Evolutionary conservation across 257 asterid species (phyloP), one percentile per base, ranked within the genome.

Genomic region (Penstemon eatonii): DNA sequence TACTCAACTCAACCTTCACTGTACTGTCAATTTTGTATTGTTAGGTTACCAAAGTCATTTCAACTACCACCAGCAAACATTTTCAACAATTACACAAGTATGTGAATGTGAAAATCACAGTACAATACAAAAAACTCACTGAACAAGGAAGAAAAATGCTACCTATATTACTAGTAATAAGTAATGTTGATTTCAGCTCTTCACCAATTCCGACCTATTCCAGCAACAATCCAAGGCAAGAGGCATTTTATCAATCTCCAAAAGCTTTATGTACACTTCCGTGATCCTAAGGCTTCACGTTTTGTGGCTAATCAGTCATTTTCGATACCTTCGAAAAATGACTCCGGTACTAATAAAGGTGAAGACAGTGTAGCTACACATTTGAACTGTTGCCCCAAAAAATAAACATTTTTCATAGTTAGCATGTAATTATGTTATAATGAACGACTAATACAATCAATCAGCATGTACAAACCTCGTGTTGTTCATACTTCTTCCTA

Each of bases 401-500:
- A 25, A 25, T 25, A 25, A 63, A 18, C 12, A 60, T 25, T 43
- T 46, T 47, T 41, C 50, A 36, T 58, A 12, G 61, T 75, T 46
- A 78, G 65, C 12, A 37, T 42, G 13, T 6, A 40, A 8, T 12
- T 13, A 40, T 6, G 41, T 19, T 19, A 3, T 33, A 36, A 25
- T 3, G 4, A 53, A 13, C 36, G 7, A 40, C 13, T 5, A 39
- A 44, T 25, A 25, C 33, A 25, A 25, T 25, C 33, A 33, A 65
- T 9, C 71, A 56, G 64, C 58, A 18, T 5, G 53, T 13, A 50
- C 18, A 53, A 53, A 92, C 96, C 98, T 81, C 87, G 62, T 84
- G 89, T 39, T 88, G 87, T 52, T 80, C 84, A 79, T 93, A 93
- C 69, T 90, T 93, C 42, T 86, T 96, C 79, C 95, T 81, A 64